phyloP scores from a whole-genome alignment of 139 green algal species.

The Marvania coccoides region DNA sequence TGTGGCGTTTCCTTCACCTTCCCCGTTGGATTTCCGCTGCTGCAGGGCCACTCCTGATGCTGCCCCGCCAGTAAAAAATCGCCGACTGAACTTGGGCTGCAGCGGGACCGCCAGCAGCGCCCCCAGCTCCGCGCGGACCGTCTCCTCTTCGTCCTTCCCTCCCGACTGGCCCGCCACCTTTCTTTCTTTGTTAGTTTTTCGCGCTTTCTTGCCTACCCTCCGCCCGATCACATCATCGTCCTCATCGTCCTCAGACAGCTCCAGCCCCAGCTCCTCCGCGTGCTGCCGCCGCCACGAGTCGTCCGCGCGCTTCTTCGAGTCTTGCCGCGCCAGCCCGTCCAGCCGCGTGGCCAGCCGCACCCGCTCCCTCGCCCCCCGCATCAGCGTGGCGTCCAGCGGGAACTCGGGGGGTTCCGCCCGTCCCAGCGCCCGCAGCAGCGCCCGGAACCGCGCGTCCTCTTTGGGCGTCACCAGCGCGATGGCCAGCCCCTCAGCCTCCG shows the following conservation, averaged over 20 bases:
- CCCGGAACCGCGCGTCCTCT: conserved; percentile 54
- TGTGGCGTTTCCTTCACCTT: not conserved
- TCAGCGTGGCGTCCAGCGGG: conserved; percentile 43
- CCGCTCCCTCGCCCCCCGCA: conserved; percentile 17
- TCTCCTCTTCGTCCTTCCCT: not conserved
- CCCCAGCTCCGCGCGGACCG: conserved; percentile 27
- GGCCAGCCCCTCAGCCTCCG: conserved; percentile 53
- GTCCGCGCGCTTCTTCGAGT: conserved; percentile 55
- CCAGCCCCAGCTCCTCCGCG: conserved; percentile 37
- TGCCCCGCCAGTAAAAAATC: conserved; percentile 42
- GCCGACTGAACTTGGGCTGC: conserved; percentile 32
- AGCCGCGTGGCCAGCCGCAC: conserved; percentile 46
- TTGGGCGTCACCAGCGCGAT: conserved; percentile 68
- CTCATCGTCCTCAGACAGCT: conserved; percentile 28
- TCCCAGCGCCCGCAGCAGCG: conserved; percentile 36
- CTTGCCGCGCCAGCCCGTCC: conserved; percentile 51
- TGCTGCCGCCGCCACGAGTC: conserved; percentile 41
- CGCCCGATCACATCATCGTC: conserved; percentile 15
- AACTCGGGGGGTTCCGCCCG: conserved; percentile 42
- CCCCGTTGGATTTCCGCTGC: not conserved
- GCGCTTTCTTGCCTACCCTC: conserved; percentile 10
- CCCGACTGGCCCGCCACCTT: not conserved
- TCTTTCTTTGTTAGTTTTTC: not conserved
- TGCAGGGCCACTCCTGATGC: conserved; percentile 21
- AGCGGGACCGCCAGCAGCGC: conserved; percentile 32